Base-by-base conservation (phyloP, 2,329 filamentous ascomycete genomes). In the Neofusicoccum cordaticola region DNA sequence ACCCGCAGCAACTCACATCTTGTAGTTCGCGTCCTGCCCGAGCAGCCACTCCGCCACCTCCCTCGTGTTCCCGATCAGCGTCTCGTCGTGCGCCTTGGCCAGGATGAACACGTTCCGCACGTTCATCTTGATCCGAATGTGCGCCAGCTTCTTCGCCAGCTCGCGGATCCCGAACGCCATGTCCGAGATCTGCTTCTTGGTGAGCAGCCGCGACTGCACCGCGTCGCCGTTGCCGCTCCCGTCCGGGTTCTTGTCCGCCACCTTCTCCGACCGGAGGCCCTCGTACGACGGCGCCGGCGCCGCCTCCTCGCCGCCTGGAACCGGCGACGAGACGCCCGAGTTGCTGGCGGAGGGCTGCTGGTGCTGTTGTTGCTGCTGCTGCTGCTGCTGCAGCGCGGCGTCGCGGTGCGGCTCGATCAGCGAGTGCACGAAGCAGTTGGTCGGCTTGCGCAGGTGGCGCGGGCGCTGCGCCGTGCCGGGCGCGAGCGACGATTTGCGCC, bases 161-260 rank as follows among this genome's bases (percentile, higher is more conserved):
- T 97, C 92, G 53, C 95, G 85, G 65, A 98, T 95, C 31, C 94
- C 93, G 87, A 94, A 93, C 0, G 94, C 93, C 94, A 99, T 98
- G 71, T 98, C 95, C 13, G 90, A 93, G 47, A 99, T 83, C 77
- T 99, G 92, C 76, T 91, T 93, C 81, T 98, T 98, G 1, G 93
- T 97, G 69, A 98, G 83, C 57, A 97, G 85, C n/a, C 94, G 86
- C 66, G 86, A 88, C 64, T 88, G 82, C 17, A 83, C 80, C 31
- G 75, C 70, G 1, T 79, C 73, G 27, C 64, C 71, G n/a, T 75
- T 71, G 17, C 71, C 67, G 17, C 72, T 66, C 7, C 70, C 69
- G 15, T 75, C 71, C 0, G 74, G 74, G 53, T 79, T 73, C 67
- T 82, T 82, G 72, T 82, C 81, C n/a, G 79, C 72, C 1, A 73